These are phyloP conservation scores for Fusarium odoratissimum DNA, from an alignment of 2,329 filamentous ascomycete species.

Conservation along the genomic window DNA sequence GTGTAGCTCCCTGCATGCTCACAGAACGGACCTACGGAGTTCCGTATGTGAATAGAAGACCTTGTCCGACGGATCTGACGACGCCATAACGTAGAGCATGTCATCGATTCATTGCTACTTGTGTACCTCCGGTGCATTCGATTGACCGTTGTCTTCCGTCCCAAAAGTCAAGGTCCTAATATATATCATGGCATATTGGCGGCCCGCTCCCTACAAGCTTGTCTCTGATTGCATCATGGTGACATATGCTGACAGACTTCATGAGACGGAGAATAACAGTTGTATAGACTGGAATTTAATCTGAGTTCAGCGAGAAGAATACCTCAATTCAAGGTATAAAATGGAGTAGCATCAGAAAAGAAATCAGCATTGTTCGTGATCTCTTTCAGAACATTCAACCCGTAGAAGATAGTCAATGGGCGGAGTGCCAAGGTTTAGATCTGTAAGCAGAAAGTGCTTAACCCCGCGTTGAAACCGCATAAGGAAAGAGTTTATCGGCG, in stretches of 20 bases:
- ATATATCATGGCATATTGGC: background rate
- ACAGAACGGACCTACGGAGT: background rate
- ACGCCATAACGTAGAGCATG: background rate
- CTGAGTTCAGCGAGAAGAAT: no score
- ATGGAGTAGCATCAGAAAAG: no score
- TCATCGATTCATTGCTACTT: background rate
- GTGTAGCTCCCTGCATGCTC: background rate
- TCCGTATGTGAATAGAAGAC: background rate
- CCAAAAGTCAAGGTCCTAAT: background rate
- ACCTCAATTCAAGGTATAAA: no score
- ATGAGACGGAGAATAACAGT: background rate
- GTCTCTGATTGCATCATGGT: background rate
- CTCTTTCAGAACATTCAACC: accelerated
- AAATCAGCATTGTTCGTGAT: background rate
- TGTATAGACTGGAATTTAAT: background rate
- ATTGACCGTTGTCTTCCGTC: no score
- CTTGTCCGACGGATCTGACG: background rate
- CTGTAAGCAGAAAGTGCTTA: background rate
- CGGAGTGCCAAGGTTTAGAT: background rate
- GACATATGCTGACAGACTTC: background rate
- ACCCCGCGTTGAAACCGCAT: background rate
- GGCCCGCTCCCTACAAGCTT: accelerated
- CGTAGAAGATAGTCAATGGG: accelerated
- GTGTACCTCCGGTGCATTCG: no score
- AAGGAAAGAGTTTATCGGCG: background rate